Evolutionary conservation across 441 rosid genomes (phyloP), one percentile per base, ranked within the genome.

Genomic region (Syzygium malaccense): DNA sequence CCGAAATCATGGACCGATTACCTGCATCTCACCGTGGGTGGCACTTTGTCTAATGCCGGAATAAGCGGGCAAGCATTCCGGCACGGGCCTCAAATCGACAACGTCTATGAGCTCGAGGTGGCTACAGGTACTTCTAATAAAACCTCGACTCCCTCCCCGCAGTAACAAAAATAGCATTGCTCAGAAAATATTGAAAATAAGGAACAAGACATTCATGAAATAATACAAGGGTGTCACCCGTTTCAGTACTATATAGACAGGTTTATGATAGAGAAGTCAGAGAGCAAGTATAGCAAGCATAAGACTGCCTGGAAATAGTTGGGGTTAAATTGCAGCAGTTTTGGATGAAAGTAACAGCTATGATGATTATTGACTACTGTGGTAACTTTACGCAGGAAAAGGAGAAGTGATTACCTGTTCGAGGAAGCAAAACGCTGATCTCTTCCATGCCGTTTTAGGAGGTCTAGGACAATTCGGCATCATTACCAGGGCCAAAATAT

Each of bases 1-100:
- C 99, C 99, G 8, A 96, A 94, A 91, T 95, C 99, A 9, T 96
- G 99, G 99, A 97, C 99, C 9, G 99, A 97, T 90, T 97, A 97
- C 95, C 97, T 97, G 88, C 96, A 97, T 92, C 94, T 97, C 51
- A 94, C 97, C 7, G 95, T 96, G n/a, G 99, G 99, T 51, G 99
- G 99, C 51, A 97, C 99, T 85, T 89, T 96, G 33, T 96, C 99
- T 6, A 95, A 96, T 60, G 99, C 96, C 14, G 99, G 99, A 85
- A 94, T 97, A 55, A 96, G 99, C 60, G 99, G 99, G 75, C 99
- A 97, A 90, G 97, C 99, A 25, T 96, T 95, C 92, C 91, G 88
- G 75, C 92, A 96, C 88, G 99, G 99, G 86, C 99, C 99, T 71
- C 99, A 97, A 91, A 95, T 96, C 88, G 91, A 90, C 90, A 96